Conservation (phyloP, 169 alveolate genomes). For the Babesia ovata region DNA sequence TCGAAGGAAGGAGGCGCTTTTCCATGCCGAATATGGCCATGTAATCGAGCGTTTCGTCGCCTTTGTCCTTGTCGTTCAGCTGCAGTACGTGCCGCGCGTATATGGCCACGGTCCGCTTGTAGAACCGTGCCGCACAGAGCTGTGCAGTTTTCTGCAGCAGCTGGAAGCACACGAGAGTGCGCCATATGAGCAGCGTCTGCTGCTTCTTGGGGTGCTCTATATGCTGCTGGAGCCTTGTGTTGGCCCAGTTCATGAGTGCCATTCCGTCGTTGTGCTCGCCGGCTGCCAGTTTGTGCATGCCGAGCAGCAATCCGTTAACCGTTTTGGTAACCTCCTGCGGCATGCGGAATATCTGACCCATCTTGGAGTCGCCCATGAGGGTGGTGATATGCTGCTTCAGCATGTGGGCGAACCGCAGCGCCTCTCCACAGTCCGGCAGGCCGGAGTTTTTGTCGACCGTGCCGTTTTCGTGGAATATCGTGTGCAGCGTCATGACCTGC, state of each 20-base stretch:
- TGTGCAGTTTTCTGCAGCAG: conserved; percentile 47
- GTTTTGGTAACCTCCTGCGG: conserved; percentile 71
- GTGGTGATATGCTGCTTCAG: conserved; percentile 70
- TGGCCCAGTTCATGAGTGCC: conserved; percentile 72
- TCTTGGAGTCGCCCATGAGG: conserved; percentile 59
- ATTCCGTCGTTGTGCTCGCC: conserved; percentile 73
- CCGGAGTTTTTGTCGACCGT: neutral
- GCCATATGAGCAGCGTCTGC: conserved; percentile 60
- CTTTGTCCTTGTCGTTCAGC: neutral
- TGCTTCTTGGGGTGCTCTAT: conserved; percentile 31
- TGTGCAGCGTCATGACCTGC: conserved; percentile 27
- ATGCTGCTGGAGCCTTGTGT: conserved; percentile 58
- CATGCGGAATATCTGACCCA: conserved; percentile 63
- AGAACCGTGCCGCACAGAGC: conserved; percentile 30
- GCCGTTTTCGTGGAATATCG: neutral
- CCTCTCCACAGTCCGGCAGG: conserved; percentile 67
- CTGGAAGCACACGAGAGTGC: conserved; percentile 62
- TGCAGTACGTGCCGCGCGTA: conserved; percentile 39
- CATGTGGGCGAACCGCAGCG: conserved; percentile 72
- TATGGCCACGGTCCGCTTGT: conserved; percentile 56
- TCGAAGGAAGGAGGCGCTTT: conserved; percentile 45
- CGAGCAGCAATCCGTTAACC: conserved; percentile 69
- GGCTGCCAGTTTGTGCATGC: conserved; percentile 59
- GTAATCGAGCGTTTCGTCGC: neutral
- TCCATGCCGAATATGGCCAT: conserved; percentile 33